Conservation (phyloP, 805 yeast species). For the Candida loeiensis region DNA sequence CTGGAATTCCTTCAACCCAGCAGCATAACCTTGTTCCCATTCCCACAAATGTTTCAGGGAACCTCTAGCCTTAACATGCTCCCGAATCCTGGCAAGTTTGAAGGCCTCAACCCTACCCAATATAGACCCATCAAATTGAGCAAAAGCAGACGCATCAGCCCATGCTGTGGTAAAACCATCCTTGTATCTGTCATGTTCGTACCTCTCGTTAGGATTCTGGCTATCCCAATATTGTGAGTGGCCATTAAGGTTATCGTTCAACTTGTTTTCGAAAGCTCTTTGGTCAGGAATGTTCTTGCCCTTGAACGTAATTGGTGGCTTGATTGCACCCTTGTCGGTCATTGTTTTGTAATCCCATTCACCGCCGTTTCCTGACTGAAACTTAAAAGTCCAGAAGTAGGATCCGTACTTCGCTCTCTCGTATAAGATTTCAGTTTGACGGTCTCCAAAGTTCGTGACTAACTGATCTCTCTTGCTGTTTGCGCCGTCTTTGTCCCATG, state of each 20-base stretch:
- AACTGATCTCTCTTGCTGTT: constrained; percentile 44
- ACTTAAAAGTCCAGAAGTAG: constrained; percentile 90
- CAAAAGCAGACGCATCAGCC: constrained; percentile 68
- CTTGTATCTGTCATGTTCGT: constrained; percentile 77
- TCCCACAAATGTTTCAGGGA: constrained; percentile 68
- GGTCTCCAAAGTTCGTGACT: constrained; percentile 60
- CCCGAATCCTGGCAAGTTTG: constrained; percentile 56
- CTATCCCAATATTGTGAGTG: constrained; percentile 71
- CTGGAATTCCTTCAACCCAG: constrained; percentile 49
- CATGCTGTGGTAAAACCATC: constrained; percentile 79
- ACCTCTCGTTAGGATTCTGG: constrained; percentile 53
- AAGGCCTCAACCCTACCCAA: constrained; percentile 75
- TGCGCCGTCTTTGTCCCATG: constrained; percentile 61
- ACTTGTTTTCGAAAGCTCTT: constrained; percentile 37
- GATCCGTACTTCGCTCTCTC: constrained; percentile 64
- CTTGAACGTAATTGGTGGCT: constrained; percentile 19
- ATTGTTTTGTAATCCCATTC: constrained; percentile 92
- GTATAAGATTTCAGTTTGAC: constrained; percentile 47
- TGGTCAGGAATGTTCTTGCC: constrained; percentile 36
- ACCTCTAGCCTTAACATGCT: constrained; percentile 60
- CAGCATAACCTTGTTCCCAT: constrained; percentile 81
- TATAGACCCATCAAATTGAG: constrained; percentile 61
- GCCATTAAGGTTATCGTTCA: constrained; percentile 32
- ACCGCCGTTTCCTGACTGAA: constrained; percentile 87
- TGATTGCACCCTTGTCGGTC: constrained; percentile 55